Conservation (phyloP, 2,329 filamentous ascomycete species). For the Penicillium sclerotiorum region DNA sequence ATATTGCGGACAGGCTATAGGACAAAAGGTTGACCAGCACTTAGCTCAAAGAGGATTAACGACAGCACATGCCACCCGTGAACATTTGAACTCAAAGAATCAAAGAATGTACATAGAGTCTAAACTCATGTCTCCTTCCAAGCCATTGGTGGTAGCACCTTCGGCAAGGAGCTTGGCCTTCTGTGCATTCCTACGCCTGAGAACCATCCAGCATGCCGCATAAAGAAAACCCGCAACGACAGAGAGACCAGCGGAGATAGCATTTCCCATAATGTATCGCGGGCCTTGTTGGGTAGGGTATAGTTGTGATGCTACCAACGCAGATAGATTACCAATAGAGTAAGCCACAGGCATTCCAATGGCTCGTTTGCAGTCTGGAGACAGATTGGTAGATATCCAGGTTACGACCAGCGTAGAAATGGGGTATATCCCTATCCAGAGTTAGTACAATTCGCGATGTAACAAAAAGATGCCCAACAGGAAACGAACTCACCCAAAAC, state of each 20-base stretch:
- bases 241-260: background rate
- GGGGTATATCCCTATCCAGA: background rate
- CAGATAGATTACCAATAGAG: background rate
- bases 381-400: background rate
- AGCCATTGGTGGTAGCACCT: background rate
- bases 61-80: too few species aligned
- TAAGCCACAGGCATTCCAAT: background rate
- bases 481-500: background rate
- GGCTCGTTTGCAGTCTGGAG: background rate
- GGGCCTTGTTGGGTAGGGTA: background rate
- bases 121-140: background rate
- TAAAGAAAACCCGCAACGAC: background rate
- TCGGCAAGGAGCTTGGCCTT: background rate
- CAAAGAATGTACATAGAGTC: conserved; percentile 1
- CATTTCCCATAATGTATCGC: conserved; percentile 1
- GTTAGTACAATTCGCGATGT: background rate
- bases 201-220: background rate
- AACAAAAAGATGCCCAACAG: background rate
- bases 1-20: too few species aligned
- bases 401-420: background rate
- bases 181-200: background rate
- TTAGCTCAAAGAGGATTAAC: too few species aligned
- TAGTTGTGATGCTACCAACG: background rate
- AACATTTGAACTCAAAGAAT: too few species aligned
- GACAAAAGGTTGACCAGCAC: too few species aligned